phyloP scores from a whole-genome alignment of 805 yeast genomes.

The Ogataea minuta region DNA sequence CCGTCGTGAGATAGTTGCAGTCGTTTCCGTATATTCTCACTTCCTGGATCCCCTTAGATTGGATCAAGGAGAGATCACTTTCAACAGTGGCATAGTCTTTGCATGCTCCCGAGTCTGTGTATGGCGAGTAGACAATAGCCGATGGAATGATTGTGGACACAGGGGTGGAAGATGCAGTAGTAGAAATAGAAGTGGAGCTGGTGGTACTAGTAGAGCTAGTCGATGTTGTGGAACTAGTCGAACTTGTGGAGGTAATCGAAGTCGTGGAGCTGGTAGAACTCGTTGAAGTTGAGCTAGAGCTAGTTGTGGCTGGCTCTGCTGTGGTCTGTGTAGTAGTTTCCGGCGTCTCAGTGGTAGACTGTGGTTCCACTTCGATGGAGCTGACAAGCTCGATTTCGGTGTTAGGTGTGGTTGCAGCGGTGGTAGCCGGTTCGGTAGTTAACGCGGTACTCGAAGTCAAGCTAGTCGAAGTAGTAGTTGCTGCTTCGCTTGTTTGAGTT shows the following conservation, averaged over 20 bases:
- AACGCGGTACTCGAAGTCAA: not conserved
- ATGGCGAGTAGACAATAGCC: slow-evolving; percentile 77
- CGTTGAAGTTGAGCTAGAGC: slow-evolving; percentile 17
- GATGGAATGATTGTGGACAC: slow-evolving; percentile 42
- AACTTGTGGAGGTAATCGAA: slow-evolving; percentile 13
- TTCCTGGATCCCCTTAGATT: slow-evolving; percentile 57
- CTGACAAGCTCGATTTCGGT: slow-evolving; percentile 14
- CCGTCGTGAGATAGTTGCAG: slow-evolving; percentile 65
- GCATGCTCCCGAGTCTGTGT: slow-evolving; percentile 64
- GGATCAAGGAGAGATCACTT: slow-evolving; percentile 58
- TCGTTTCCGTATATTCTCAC: slow-evolving; percentile 87
- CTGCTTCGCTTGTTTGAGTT: slow-evolving; percentile 12
- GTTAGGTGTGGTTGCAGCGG: slow-evolving; percentile 8
- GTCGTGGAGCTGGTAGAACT: slow-evolving; percentile 29
- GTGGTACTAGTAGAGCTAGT: slow-evolving; percentile 37
- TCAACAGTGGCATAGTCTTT: slow-evolving; percentile 54
- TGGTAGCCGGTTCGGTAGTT: slow-evolving; percentile 4
- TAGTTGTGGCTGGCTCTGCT: slow-evolving; percentile 1
- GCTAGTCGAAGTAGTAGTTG: slow-evolving; percentile 14
- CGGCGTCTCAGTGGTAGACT: slow-evolving; percentile 11
- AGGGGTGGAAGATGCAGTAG: slow-evolving; percentile 33
- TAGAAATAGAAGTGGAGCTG: slow-evolving; percentile 28
- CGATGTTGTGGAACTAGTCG: no score
- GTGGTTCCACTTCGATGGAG: slow-evolving; percentile 25
- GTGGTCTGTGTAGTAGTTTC: slow-evolving; percentile 2